Conservation (phyloP, 1,284 basidiomycete genomes). For the Waitea zeae region DNA sequence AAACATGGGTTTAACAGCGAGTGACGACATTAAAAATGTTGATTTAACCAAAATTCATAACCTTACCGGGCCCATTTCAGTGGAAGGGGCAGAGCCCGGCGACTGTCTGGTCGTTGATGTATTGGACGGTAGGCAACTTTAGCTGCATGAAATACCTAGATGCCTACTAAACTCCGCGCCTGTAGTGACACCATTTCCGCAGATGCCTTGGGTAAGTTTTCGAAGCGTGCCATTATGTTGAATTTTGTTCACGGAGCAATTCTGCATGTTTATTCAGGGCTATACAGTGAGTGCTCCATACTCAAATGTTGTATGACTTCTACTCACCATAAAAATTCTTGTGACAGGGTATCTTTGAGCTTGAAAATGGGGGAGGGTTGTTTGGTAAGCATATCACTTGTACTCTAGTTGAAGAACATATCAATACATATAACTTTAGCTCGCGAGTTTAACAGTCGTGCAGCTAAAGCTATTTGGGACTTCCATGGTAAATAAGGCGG, state of each 20-base stretch:
- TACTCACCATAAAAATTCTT: no score
- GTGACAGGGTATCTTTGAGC: slow-evolving; percentile 62
- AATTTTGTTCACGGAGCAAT: no score
- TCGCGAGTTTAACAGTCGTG: slow-evolving; percentile 49
- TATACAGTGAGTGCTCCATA: no score
- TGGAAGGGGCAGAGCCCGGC: slow-evolving; percentile 63
- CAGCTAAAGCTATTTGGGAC: slow-evolving; percentile 71
- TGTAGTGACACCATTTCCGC: slow-evolving; percentile 48
- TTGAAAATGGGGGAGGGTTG: slow-evolving; percentile 58
- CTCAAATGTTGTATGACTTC: no score
- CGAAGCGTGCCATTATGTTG: slow-evolving; percentile 30
- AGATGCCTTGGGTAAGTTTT: slow-evolving; percentile 75
- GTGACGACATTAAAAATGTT: slow-evolving; percentile 52
- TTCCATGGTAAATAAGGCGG: slow-evolving; percentile 28
- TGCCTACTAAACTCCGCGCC: not conserved
- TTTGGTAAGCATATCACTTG: slow-evolving; percentile 30
- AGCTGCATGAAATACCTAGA: not conserved
- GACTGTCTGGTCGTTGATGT: slow-evolving; percentile 70
- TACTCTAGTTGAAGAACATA: no score
- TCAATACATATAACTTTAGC: no score
- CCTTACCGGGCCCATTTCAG: slow-evolving; percentile 56
- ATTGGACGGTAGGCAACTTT: slow-evolving; percentile 36
- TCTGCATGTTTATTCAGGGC: not conserved
- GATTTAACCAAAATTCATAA: slow-evolving; percentile 56
- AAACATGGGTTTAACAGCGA: slow-evolving; percentile 21